These are phyloP conservation scores for Cudoniella acicularis DNA, from an alignment of 495 filamentous ascomycete genomes.

Conservation along the genomic window DNA sequence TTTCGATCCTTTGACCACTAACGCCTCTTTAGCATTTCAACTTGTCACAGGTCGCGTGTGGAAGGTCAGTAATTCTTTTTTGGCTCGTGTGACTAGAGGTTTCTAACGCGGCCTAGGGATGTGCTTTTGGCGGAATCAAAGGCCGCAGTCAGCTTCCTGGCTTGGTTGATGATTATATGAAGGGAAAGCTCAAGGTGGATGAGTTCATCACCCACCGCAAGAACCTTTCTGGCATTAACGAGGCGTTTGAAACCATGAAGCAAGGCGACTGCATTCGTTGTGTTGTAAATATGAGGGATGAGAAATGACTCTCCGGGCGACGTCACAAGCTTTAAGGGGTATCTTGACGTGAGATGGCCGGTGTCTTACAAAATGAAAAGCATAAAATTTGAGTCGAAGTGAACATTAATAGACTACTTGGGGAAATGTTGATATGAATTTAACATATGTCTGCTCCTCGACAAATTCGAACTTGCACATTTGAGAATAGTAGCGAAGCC, in stretches of 20 bases:
- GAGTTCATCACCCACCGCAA: slow-evolving; percentile 99
- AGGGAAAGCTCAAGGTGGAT: slow-evolving; percentile 91
- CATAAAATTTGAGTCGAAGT: too few relatives aligned
- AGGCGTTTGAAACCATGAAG: slow-evolving; percentile 92
- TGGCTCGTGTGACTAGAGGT: background rate
- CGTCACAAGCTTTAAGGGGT: background rate
- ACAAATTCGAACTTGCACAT: too few relatives aligned
- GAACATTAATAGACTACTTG: too few relatives aligned
- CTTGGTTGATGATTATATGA: slow-evolving; percentile 87
- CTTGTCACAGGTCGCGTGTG: slow-evolving; percentile 95
- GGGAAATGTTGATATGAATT: too few relatives aligned
- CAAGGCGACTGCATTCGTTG: slow-evolving; percentile 92
- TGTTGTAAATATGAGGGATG: slow-evolving; percentile 61
- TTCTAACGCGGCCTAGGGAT: slow-evolving; percentile 46
- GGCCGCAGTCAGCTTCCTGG: slow-evolving; percentile 87
- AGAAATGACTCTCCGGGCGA: slow-evolving; percentile 10
- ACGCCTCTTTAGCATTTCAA: slow-evolving; percentile 76
- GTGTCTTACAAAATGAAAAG: too few relatives aligned
- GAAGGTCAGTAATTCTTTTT: slow-evolving; percentile 46
- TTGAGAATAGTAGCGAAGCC: too few relatives aligned
- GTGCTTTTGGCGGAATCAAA: slow-evolving; percentile 97
- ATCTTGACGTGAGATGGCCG: too few relatives aligned
- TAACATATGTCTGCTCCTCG: too few relatives aligned
- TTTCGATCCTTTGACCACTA: slow-evolving; percentile 3
- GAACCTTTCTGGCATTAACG: slow-evolving; percentile 74